Base-by-base conservation (phyloP, 345 rosid species). In the Triadica sebifera region DNA sequence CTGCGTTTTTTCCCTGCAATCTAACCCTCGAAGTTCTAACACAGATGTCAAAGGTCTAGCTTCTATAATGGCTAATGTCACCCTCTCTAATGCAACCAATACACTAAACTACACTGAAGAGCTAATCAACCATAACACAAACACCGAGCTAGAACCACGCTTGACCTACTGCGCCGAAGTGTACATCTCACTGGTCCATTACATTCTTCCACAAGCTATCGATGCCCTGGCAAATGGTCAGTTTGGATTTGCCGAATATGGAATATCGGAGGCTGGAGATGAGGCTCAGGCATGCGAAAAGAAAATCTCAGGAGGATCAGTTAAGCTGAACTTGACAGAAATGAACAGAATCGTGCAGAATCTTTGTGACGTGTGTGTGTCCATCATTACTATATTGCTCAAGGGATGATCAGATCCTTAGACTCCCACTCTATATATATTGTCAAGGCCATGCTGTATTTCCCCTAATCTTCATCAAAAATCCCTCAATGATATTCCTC, bases 151-250 rank as follows among this genome's bases (percentile, higher is more conserved):
- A 13, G 94, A 94, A 85, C 76, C 86, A 17, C 86, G 85, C 0
- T 67, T 94, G 71, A 93, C 92, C 45, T 71, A 85, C 4, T 94
- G 98, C n/a, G 92, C 92, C 0, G 96, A 94, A 74, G 68, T 90
- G 24, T 92, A 94, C 82, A 86, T 90, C 20, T 90, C 94, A 4
- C 88, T 90, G 12, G 96, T 90, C 20, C 72, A 80, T 84, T 89
- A 87, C 77, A 90, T 86, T 50, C 86, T 94, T 25, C 96, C 98
- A 61, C 96, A 94, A 72, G 97, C 94, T 53, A 90, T 87, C n/a
- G 85, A 77, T 0, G 93, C 91, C 6, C 75, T 90, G 76, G 17
- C 39, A 47, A 81, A 81, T 37, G 88, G 89, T 1, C 84, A 81
- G n/a, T 89, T 79, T 5, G 92, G 81, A 5, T 89, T 94, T 57